Evolutionary conservation across 805 yeast genomes (phyloP), one percentile per base, ranked within the genome.

Genomic region (Ogataea populi-albae): DNA sequence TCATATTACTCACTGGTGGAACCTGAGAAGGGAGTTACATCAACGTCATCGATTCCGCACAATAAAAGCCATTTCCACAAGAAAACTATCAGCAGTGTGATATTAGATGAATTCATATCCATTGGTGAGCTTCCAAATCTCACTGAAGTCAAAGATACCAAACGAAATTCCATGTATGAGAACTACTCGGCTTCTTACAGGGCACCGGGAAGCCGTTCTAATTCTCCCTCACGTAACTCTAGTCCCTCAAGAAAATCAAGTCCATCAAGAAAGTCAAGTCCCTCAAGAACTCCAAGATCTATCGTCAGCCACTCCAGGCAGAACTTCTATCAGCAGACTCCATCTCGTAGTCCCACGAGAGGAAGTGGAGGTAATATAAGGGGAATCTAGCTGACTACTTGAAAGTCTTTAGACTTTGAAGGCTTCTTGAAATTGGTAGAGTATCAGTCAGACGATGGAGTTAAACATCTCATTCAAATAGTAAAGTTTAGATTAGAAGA

Each of bases 91-190:
- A 53, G 59, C 38, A 43, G 56, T 8, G 34, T 38, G 8, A 37
- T 48, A 3, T 28, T 57, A 23, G 62, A 57, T 37, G 60, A 57
- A 25, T 57, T 57, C 29, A 54, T 57, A 1, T 37, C 47, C 4
- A 46, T 42, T 10, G 47, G 45, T 4, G 46, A 43, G 15, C 30
- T 37, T 3, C 45, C 45, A 4, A 17, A 27, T 9, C 21, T 26
- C 3, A 34, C 26, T 8, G 21, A 26, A 8, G 30, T 23, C 7
- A 14, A 21, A 8, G 35, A 40, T 6, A 15, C 37, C 5, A 34
- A 38, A 21, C 41, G 34, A 17, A 43, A 48, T 35, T 47, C 55
- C 2, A 53, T 53, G 58, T 53, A 46, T 24, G 48, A 49, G 22
- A 38, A 27, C 26, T 23, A 30, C 4, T 14, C 29, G 21, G 38